Base-by-base conservation (phyloP, 2,329 filamentous ascomycete species). In the Curvularia sp. region DNA sequence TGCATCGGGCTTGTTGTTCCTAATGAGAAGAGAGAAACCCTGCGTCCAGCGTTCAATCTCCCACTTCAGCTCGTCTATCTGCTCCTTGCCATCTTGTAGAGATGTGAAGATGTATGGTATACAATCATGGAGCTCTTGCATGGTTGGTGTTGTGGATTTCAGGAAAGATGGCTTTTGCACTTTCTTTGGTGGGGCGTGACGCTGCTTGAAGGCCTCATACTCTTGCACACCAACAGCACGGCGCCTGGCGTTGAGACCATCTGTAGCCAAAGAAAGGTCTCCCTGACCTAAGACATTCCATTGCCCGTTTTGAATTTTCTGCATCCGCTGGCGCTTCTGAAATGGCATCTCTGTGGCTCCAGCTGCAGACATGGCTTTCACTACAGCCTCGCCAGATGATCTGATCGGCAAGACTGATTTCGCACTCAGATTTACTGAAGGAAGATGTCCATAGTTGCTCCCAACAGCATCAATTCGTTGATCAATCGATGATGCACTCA, bases 161-260 rank as follows among this genome's bases (percentile, higher is more conserved):
- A 48, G 27, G 32, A 53, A 41, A 12, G 25, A 48, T 9, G 51
- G 42, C 42, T 48, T 53, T 5, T 7, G 3, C 3, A 3, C 5
- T 4, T 30, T 47, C 18, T 32, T 30, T 8, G 18, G 18, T 9
- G 15, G 13, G 9, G 34, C 1, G 21, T 48, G 18, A 9, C 18
- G 43, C 18, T 53, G 4, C n/a, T 21, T 39, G 34, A 48, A 48
- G 1, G 32, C 34, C 12, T 53, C 25, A 25, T 15, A 53, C 25
- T 48, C 51, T 8, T 5, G 30, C 41, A 27, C 42, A n/a, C 51
- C 43, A 28, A 53, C 47, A 6, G 43, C 51, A 41, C 34, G 51
- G 34, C 51, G 51, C 21, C 34, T 18, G 5, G 19, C 43, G 34
- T 53, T 53, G 42, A 48, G 51, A 12, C 12, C 1, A 8, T 28